Evolutionary conservation across 2,329 filamentous ascomycete genomes (phyloP), one percentile per base, ranked within the genome.

Genomic region (Diaporthe humulicola): DNA sequence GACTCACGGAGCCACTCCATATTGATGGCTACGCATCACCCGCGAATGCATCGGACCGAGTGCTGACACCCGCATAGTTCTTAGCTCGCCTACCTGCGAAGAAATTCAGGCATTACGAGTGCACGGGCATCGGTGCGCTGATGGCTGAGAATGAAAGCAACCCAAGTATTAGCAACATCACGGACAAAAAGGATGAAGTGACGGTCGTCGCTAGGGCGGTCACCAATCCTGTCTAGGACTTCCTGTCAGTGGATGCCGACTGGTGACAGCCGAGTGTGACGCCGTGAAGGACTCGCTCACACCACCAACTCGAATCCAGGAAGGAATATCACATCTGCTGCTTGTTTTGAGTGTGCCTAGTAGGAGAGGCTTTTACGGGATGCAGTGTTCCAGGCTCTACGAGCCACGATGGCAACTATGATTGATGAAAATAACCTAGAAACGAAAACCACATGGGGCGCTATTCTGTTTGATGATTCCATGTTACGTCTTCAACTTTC

Each of bases 71-170:
- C 45, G 5, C 57, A 6, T 52, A 38, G 38, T 60, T 30, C 14
- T 71, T 40, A 79, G 79, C 81, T 81, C 72, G 82, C 85, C 77
- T 87, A 2, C 80, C 84, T 0, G 86, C 86, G 4, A 80, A 84
- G 60, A 84, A 85, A 76, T 88, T 88, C 78, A 78, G 81, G 56
- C 78, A 76, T 3, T 87, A 87, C 58, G 73, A 79, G 58, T 81
- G 79, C 50, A 73, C 78, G 5, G 80, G 80, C 15, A 52, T 67
- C 7, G 45, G 45, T 52, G 64, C 30, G 22, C 19, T 67, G 45
- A 36, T 28, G 42, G 30, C 15, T 52, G 45, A 25, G 22, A 52
- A 38, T 25, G 30, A 52, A 19, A 67, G 64, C 45, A 52, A 4
- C n/a, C 2, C 64, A 1, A 67, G 64, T 14, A 67, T 52, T 7